Evolutionary conservation across 768 basidiomycete species (phyloP).

Genomic region (Lentinula boryana): DNA sequence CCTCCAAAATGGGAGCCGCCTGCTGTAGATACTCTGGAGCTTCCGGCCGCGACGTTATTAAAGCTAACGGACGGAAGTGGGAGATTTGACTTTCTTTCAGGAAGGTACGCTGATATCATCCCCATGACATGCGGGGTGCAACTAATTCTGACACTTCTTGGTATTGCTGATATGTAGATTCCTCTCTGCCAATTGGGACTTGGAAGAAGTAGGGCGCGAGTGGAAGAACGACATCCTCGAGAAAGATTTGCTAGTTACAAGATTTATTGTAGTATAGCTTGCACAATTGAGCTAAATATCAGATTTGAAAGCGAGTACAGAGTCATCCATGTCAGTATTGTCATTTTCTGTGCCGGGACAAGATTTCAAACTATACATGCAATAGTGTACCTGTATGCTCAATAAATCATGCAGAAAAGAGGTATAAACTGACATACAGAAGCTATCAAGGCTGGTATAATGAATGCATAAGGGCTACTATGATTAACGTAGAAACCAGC

Average conservation of each 20-base stretch:
- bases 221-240: conserved; percentile 11
- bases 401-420: too few relatives aligned
- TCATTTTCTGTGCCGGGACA: too few relatives aligned
- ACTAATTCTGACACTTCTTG: neutral
- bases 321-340: too few relatives aligned
- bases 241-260: conserved; percentile 9
- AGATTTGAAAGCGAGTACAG: too few relatives aligned
- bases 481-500: too few relatives aligned
- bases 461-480: too few relatives aligned
- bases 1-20: conserved; percentile 4
- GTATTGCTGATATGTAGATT: conserved; percentile 1
- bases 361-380: too few relatives aligned
- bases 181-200: conserved; percentile 10
- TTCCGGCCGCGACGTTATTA: conserved; percentile 14
- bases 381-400: too few relatives aligned
- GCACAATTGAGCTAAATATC: too few relatives aligned
- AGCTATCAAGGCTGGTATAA: too few relatives aligned
- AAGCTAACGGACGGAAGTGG: conserved; percentile 14
- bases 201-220: conserved; percentile 7
- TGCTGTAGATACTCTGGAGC: conserved; percentile 10
- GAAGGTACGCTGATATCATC: conserved; percentile 6
- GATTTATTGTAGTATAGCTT: neutral
- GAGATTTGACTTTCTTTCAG: conserved; percentile 13
- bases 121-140: neutral
- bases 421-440: too few relatives aligned